phyloP scores from a whole-genome alignment of 2,329 filamentous ascomycete genomes.

The Volutella citrinella region DNA sequence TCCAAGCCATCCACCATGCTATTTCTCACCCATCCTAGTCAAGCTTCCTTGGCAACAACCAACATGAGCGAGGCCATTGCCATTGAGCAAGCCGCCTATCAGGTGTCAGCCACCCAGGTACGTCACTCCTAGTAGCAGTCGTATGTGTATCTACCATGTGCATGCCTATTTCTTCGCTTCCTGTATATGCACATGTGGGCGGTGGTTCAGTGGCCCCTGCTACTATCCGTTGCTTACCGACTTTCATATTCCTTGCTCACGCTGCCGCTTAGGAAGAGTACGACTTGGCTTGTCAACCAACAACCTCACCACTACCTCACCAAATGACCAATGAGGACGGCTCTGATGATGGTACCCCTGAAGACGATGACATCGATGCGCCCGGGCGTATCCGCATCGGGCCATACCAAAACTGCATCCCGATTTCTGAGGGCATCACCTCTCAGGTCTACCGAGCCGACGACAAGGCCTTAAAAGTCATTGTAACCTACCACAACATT shows the following conservation, averaged over 20 bases:
- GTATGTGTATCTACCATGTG: no score
- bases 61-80: constrained; percentile 52
- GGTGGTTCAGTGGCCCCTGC: no score
- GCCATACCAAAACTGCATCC: constrained; percentile 49
- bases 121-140: no score
- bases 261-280: constrained; percentile 67
- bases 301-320: constrained; percentile 10
- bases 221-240: no score
- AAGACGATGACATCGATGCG: constrained; percentile 10
- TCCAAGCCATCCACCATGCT: not conserved
- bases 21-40: constrained; percentile 19
- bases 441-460: constrained; percentile 76
- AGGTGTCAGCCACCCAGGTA: constrained; percentile 56
- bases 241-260: no score
- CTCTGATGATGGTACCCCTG: not conserved
- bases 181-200: no score
- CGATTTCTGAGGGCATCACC: constrained; percentile 67
- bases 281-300: constrained; percentile 39
- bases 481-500: constrained; percentile 67
- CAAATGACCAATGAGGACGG: constrained; percentile 2
- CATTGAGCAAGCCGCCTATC: constrained; percentile 64
- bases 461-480: constrained; percentile 76
- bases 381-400: constrained; percentile 51
- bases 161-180: no score
- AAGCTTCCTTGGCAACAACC: constrained; percentile 25